Evolutionary conservation across 768 basidiomycete species (phyloP).

Genomic region (Omphalotus guepiniiformis): DNA sequence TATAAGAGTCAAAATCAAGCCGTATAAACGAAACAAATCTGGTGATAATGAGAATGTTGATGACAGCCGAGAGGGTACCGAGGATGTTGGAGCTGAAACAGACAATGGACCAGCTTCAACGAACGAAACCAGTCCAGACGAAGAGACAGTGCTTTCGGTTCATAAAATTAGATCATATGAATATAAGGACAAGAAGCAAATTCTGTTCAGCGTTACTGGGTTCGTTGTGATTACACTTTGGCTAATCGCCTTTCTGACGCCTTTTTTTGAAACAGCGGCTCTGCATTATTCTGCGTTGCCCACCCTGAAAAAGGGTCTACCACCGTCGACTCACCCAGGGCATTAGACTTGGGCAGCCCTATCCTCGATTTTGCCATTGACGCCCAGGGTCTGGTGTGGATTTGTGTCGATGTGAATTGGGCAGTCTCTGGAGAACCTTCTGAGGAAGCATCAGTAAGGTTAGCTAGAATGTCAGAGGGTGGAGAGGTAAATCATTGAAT

Average conservation of each 20-base stretch:
- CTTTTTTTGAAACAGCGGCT: conserved; percentile 44
- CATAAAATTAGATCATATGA: no score
- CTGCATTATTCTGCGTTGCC: conserved; percentile 57
- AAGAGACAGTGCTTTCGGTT: conserved; percentile 46
- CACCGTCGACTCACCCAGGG: conserved; percentile 22
- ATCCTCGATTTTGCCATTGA: conserved; percentile 53
- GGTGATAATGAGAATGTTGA: conserved; percentile 16
- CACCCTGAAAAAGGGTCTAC: conserved; percentile 22
- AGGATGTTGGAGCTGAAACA: no score
- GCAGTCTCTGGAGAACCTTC: conserved; percentile 27
- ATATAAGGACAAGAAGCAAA: conserved; percentile 37
- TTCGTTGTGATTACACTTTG: conserved; percentile 37
- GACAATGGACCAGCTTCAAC: neutral
- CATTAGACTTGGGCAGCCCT: conserved; percentile 52
- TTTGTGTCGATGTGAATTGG: conserved; percentile 51
- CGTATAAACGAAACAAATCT: conserved; percentile 23
- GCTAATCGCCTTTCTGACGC: no score
- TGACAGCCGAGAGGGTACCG: conserved; percentile 10
- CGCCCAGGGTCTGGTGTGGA: conserved; percentile 22
- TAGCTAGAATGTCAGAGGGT: conserved; percentile 13
- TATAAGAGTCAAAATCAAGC: conserved; percentile 33
- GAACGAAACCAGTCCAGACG: conserved; percentile 15
- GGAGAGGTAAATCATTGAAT: conserved; percentile 8
- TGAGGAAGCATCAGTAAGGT: conserved; percentile 18
- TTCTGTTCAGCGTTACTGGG: conserved; percentile 76